Percentiles rank a stretch among this genome's conserved stretches.
Conservation (phyloP, 352 stramenopile species). For the Hyaloperonospora arabidopsidis region DNA sequence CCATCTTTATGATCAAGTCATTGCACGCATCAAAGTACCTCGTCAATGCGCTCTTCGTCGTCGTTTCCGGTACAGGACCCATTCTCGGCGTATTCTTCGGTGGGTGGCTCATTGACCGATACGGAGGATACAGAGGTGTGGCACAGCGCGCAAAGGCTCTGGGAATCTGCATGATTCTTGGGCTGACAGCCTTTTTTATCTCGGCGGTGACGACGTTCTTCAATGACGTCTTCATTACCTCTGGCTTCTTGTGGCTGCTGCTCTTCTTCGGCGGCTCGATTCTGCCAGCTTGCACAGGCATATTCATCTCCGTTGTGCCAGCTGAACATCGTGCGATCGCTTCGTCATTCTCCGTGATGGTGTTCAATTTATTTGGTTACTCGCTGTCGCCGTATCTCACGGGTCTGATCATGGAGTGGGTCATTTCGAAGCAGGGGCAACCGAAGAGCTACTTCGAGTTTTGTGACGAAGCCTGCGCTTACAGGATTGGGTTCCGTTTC, state of each 20-base stretch:
- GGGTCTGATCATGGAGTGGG: conserved; percentile 73
- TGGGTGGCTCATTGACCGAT: conserved; percentile 70
- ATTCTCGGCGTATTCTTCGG: conserved; percentile 80
- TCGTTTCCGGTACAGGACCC: conserved; percentile 70
- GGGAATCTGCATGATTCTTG: conserved; percentile 70
- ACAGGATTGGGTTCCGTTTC: conserved; percentile 74
- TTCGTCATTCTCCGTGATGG: conserved; percentile 75
- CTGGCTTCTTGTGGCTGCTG: conserved; percentile 67
- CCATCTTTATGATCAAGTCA: conserved; percentile 85
- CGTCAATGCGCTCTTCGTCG: conserved; percentile 72
- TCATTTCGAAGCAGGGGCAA: conserved; percentile 53
- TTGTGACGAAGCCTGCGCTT: conserved; percentile 76
- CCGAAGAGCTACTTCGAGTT: conserved; percentile 56
- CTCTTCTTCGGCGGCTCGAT: conserved; percentile 80
- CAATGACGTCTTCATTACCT: conserved; percentile 65
- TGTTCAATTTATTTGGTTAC: conserved; percentile 81
- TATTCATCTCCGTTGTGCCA: conserved; percentile 80
- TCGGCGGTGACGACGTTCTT: conserved; percentile 73
- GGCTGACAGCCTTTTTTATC: conserved; percentile 55
- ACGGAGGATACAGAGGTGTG: conserved; percentile 69
- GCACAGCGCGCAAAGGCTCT: conserved; percentile 68
- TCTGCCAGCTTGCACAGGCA: conserved; percentile 71
- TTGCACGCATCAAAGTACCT: conserved; percentile 76
- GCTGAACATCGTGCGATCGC: conserved; percentile 63
- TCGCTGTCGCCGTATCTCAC: conserved; percentile 71